Base-by-base conservation (phyloP, 768 basidiomycete genomes). In the Dendrothele bispora region DNA sequence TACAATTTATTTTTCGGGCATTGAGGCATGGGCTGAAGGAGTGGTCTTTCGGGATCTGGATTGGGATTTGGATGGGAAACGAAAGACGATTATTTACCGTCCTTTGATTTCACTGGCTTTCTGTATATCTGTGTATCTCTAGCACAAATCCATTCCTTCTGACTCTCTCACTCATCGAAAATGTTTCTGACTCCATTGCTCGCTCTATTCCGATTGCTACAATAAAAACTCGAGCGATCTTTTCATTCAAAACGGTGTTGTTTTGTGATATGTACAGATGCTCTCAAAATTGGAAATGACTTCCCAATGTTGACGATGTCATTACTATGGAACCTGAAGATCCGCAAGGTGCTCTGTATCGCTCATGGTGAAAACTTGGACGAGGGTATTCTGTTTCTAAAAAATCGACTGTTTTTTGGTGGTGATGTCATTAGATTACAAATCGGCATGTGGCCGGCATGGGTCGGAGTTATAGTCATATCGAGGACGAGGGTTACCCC, bases 231-330 rank as follows among this genome's bases (percentile, higher is more conserved):
- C 46, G 10, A 18, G 39, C 14, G 29, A 34, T 10, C 30, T 50
- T 10, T 46, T 50, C 14, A 41, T 49, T 10, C 36, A 44, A 14
- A 43, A 55, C 14, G 22, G 3, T 22, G 36, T 2, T 51, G 43
- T 34, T 36, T 52, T 12, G 40, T 52, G 28, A 52, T 55, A 34
- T 37, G 46, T 15, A 55, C 46, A 1, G 30, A 34, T 28, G 47
- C 41, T 10, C 37, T 55, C 4, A 47, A 45, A 21, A 47, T 55
- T 29, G 54, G 54, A 18, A 46, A 52, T 12, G 51, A 55, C 39
- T 39, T 49, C 6, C 46, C 47, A 44, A 36, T 26, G 38, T 55
- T 28, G 41, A 55, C 14, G 36, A 45, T 18, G 51, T 49, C 10
- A 30, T 55, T 3, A 45, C 36, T 14, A 15, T 52, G 5, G 51